Base-by-base conservation (phyloP, 2,329 filamentous ascomycete genomes). In the Verticillium isaacii region DNA sequence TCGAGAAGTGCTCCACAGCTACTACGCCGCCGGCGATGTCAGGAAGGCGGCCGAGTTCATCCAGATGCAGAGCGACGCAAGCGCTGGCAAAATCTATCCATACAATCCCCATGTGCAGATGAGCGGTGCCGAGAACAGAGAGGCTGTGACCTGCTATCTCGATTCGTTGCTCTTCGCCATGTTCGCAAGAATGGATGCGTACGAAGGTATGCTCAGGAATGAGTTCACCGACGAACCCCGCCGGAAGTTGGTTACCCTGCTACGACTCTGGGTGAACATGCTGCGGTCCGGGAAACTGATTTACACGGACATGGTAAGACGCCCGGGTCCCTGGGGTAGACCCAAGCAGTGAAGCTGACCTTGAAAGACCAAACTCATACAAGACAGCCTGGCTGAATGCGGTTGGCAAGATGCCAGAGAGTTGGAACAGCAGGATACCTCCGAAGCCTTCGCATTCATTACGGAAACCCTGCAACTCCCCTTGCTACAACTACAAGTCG, bases 401-500 rank as follows among this genome's bases (percentile, higher is more conserved):
- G 95, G 94, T 4, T 98, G 95, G 95, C 78, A 84, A 67, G 93
- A 96, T 62, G 93, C 93, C 56, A 84, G 85, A 25, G 77, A 85
- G 62, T 72, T 91, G n/a, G 85, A 88, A 68, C 95, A 98, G 71
- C 95, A 99, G 75, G 95, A 99, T 74, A 92, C 92, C 0, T 97
- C 95, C 0, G 95, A 99, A 75, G 93, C 93, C 1, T 98, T 98
- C 72, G 91, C 89, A 0, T 97, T 97, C 73, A 93, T 99, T 66
- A 97, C 94, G 0, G 93, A 93, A 67, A 92, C 89, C 25, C 82
- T 99, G 23, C 89, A 96, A 68, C 77, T 98, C 17, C 95, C 95
- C 7, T 81, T 98, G 2, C 83, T 98, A 32, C 93, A 93, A 0
- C 77, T 98, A 41, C 96, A 97, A 72, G 94, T 97, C 80, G 93